Percentiles rank a stretch among this genome's conserved stretches.
Conservation (phyloP, 768 basidiomycete genomes). For the Pseudohyphozyma bogoriensis region DNA sequence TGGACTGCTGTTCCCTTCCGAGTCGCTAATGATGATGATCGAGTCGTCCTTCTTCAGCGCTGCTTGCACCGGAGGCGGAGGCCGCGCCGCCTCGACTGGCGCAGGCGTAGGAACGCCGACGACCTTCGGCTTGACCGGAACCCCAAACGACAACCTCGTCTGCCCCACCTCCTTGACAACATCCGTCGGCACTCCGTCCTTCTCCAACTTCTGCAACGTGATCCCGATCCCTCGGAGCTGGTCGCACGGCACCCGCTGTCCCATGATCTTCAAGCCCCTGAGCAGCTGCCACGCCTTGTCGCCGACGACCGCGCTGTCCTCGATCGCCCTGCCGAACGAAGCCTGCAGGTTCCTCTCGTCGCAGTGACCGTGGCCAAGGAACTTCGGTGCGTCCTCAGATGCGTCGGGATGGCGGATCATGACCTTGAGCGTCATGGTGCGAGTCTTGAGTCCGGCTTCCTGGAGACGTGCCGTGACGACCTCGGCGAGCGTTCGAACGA, state of each 20-base stretch:
- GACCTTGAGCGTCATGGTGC: slow-evolving; percentile 71
- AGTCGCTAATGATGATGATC: slow-evolving; percentile 11
- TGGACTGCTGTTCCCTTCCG: slow-evolving; percentile 4
- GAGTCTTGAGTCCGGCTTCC: slow-evolving; percentile 57
- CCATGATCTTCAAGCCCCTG: slow-evolving; percentile 58
- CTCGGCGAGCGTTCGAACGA: slow-evolving; percentile 68
- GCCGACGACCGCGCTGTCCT: slow-evolving; percentile 60
- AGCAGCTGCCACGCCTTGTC: slow-evolving; percentile 67
- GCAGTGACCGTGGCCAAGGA: slow-evolving; percentile 81
- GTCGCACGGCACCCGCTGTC: too few relatives aligned
- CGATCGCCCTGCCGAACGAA: slow-evolving; percentile 53
- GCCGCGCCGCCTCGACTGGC: background rate
- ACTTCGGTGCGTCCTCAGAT: slow-evolving; percentile 84
- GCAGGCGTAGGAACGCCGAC: too few relatives aligned
- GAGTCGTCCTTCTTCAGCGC: background rate
- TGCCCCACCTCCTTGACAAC: slow-evolving; percentile 18
- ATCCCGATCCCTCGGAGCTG: slow-evolving; percentile 90
- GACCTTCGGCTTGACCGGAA: too few relatives aligned
- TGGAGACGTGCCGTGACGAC: slow-evolving; percentile 58
- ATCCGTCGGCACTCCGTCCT: slow-evolving; percentile 13
- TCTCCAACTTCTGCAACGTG: slow-evolving; percentile 78
- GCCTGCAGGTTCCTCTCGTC: slow-evolving; percentile 69
- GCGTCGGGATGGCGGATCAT: slow-evolving; percentile 78
- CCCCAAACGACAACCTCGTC: slow-evolving; percentile 14
- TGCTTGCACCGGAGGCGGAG: background rate